Percentiles rank a stretch among this genome's conserved stretches.
phyloP scores from a whole-genome alignment of 164 flowering plant genomes.

The Magnolia kwangsiensis region DNA sequence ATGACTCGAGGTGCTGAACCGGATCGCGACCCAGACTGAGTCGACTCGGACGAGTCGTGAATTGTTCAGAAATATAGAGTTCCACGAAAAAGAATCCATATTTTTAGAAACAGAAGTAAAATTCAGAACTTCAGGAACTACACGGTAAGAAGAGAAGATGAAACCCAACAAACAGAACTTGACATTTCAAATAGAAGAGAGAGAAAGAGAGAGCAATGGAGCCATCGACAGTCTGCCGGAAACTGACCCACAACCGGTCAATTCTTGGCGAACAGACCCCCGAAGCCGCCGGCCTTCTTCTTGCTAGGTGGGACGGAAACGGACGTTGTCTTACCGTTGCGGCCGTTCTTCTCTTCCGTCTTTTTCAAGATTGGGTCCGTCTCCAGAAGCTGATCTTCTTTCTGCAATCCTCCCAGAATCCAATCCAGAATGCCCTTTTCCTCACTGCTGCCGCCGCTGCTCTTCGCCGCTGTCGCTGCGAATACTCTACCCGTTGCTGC shows the following conservation, averaged over 20 bases:
- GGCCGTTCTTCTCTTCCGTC: constrained; percentile 59
- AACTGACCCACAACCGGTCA: constrained; percentile 14
- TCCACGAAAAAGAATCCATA: too few relatives aligned
- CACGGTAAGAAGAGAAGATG: too few relatives aligned
- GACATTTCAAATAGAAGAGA: background rate
- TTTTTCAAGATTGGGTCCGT: constrained; percentile 86
- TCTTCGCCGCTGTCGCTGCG: background rate
- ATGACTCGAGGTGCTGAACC: too few relatives aligned
- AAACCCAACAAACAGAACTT: background rate
- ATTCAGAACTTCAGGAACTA: too few relatives aligned
- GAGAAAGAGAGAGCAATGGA: background rate
- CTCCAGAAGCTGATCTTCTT: constrained; percentile 72
- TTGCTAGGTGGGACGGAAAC: constrained; percentile 46
- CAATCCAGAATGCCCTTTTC: constrained; percentile 69
- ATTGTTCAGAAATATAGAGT: too few relatives aligned
- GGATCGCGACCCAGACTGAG: too few relatives aligned
- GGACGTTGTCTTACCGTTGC: constrained; percentile 28
- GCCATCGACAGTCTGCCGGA: background rate
- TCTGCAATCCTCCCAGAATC: constrained; percentile 51
- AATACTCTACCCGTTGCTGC: background rate
- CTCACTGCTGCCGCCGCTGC: constrained; percentile 26
- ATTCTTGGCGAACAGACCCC: constrained; percentile 83
- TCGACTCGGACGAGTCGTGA: too few relatives aligned
- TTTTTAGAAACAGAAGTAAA: too few relatives aligned
- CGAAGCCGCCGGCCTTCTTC: constrained; percentile 69